Evolutionary conservation across 192 early-diverging fungal species (phyloP), one percentile per base, ranked within the genome.

Genomic region (Gaertneriomyces sp.): DNA sequence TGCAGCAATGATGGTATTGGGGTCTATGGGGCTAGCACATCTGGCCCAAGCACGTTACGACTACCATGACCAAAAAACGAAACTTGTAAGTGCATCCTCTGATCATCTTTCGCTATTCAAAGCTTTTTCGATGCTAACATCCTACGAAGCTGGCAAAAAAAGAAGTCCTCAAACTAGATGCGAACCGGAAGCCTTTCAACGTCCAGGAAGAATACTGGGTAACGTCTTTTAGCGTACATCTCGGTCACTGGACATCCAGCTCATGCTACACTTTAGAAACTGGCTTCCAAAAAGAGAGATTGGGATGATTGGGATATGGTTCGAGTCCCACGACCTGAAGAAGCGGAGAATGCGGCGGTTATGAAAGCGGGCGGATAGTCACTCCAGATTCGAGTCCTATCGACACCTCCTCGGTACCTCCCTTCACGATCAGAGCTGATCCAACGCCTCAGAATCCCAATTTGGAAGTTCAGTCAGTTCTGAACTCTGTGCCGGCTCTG

Each of bases 21-120:
- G 86, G 49, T 86, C 89, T 7, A 86, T 86, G 74, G 85, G 82
- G 6, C 77, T 94, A 42, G 75, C 85, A 33, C 80, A 86, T 38
- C 71, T 91, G 19, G 87, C 89, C 10, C 79, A 91, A 60, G 90
- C 89, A 42, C 84, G 86, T 66, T 91, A 88, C 63, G 90, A 94
- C 70, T 79, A 88, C 45, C 81, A 87, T 44, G 89, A 90, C 68
- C 68, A 70, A 59, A 79, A 79, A 42, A 69, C 80, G 6, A 71
- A 80, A 58, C 46, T 66, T 61, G 82, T 84, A 68, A 67, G 71
- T 65, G 16, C 54, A 9, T 4, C 39, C 25, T 33, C 25, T 33
- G 2, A 33, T 33, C 2, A 33, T 33, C 25, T 6, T 3, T 12
- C 2, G 25, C 1, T 33, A 33, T 33, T 33, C 25, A 33, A 33